Conservation (phyloP, 2,329 filamentous ascomycete species). For the Alternaria sp. region DNA sequence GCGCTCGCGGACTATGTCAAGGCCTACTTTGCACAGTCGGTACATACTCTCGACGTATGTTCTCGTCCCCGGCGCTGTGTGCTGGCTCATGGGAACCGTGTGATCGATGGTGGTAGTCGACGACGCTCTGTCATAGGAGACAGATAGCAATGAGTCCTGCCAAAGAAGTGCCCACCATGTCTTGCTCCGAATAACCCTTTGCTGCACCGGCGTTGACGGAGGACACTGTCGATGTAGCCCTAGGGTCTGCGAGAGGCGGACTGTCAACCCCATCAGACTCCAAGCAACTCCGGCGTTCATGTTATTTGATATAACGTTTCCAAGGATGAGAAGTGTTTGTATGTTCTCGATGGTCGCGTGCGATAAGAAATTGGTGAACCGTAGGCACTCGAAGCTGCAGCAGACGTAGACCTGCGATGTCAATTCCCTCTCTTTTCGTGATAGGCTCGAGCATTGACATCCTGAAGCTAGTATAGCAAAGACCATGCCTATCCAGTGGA, state of each 20-base stretch:
- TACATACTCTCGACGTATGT: slow-evolving; percentile 66
- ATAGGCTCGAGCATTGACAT: slow-evolving; percentile 64
- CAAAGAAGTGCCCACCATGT: slow-evolving; percentile 67
- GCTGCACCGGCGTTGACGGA: slow-evolving; percentile 57
- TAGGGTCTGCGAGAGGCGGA: slow-evolving; percentile 65
- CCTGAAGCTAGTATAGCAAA: slow-evolving; percentile 69
- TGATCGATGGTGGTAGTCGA: slow-evolving; percentile 62
- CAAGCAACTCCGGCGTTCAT: slow-evolving; percentile 71
- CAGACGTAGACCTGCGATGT: slow-evolving; percentile 70
- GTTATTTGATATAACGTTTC: slow-evolving; percentile 67
- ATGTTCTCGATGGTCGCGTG: slow-evolving; percentile 67
- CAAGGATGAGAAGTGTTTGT: slow-evolving; percentile 66
- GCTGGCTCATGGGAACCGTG: slow-evolving; percentile 46
- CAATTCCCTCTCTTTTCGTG: slow-evolving; percentile 65
- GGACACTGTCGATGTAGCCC: slow-evolving; percentile 66
- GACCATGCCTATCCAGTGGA: slow-evolving; percentile 65
- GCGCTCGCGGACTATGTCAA: slow-evolving; percentile 66
- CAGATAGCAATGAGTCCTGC: slow-evolving; percentile 68
- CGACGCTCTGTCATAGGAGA: slow-evolving; percentile 67
- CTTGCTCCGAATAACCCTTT: slow-evolving; percentile 47
- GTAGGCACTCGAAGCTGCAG: slow-evolving; percentile 69
- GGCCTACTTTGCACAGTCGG: slow-evolving; percentile 62
- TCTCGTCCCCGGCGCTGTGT: slow-evolving; percentile 56
- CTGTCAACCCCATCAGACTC: slow-evolving; percentile 64
- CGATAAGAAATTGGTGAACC: slow-evolving; percentile 69